phyloP scores from a whole-genome alignment of 2,329 filamentous ascomycete species.

The Claviceps arundinis region DNA sequence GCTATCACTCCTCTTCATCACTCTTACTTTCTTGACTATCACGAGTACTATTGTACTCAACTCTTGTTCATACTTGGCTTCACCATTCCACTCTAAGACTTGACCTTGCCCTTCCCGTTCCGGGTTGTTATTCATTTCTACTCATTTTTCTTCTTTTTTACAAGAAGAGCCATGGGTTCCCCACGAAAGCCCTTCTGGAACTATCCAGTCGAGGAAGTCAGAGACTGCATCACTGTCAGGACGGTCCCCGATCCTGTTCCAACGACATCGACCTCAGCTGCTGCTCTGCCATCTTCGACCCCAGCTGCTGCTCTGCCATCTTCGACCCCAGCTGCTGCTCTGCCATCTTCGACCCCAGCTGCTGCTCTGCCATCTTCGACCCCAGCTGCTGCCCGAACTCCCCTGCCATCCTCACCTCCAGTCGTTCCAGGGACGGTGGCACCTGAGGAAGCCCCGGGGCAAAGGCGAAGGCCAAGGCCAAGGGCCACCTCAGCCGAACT shows the following conservation, averaged over 20 bases:
- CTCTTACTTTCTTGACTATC: no score
- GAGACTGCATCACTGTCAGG: not conserved
- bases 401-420: no score
- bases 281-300: not conserved
- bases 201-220: not conserved
- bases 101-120: no score
- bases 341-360: not conserved
- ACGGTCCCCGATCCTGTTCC: slow-evolving; percentile 1
- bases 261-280: not conserved
- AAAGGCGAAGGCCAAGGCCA: no score
- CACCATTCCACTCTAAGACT: not conserved
- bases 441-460: no score
- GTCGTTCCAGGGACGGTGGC: no score
- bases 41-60: not conserved
- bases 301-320: not conserved
- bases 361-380: not conserved
- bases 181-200: not conserved
- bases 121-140: no score
- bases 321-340: no score
- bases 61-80: not conserved
- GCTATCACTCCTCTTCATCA: no score
- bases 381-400: not conserved
- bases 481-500: no score
- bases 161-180: slow-evolving; percentile 1
- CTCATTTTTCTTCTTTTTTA: no score